Conservation (phyloP, 352 stramenopile genomes). For the Phytophthora multivora region DNA sequence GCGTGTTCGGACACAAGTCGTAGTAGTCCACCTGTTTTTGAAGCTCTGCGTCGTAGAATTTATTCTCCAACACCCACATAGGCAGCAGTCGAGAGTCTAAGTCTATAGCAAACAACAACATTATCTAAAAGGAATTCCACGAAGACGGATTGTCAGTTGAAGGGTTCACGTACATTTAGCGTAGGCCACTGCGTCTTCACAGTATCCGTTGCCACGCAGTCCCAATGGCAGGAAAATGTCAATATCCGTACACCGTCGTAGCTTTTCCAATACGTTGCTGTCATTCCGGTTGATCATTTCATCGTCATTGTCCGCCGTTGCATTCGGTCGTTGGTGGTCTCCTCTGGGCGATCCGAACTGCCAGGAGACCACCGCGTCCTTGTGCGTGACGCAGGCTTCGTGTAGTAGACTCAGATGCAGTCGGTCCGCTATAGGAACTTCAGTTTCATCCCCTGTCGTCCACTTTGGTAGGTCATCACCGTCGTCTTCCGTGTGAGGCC, state of each 20-base stretch:
- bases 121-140: too few species aligned
- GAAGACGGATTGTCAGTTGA: not conserved
- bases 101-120: too few species aligned
- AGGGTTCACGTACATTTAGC: constrained; percentile 45
- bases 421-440: constrained; percentile 27
- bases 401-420: constrained; percentile 46
- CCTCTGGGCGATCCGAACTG: constrained; percentile 21
- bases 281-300: constrained; percentile 27
- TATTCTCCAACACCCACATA: constrained; percentile 39
- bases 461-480: not conserved
- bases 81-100: constrained; percentile 46
- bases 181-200: constrained; percentile 68
- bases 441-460: not conserved
- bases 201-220: constrained; percentile 67
- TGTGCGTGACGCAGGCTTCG: constrained; percentile 35
- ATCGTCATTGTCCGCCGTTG: constrained; percentile 11
- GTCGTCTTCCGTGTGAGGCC: not conserved
- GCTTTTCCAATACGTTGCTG: constrained; percentile 40
- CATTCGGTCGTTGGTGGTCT: constrained; percentile 5
- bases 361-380: constrained; percentile 41
- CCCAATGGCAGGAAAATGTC: constrained; percentile 60
- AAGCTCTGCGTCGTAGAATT: constrained; percentile 28
- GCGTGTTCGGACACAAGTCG: constrained; percentile 51
- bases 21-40: constrained; percentile 38
- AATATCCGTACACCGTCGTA: constrained; percentile 59